Evolutionary conservation across 768 basidiomycete species (phyloP).

Genomic region (Lentinula lateritia): DNA sequence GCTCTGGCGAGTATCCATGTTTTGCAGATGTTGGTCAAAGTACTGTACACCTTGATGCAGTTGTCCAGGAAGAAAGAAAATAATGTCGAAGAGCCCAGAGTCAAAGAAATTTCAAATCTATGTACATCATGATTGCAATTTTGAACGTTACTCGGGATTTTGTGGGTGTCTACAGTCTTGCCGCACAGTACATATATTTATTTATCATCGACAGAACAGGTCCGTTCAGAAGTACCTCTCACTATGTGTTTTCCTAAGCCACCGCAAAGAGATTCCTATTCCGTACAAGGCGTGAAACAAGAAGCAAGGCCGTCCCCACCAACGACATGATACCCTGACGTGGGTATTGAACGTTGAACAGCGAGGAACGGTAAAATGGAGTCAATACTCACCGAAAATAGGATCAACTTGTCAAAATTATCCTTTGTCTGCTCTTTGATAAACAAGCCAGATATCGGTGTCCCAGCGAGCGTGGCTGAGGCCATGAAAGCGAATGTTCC

Average conservation of each 20-base stretch:
- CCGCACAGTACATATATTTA: no score
- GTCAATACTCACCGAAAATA: slow-evolving; percentile 17
- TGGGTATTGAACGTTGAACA: neutral
- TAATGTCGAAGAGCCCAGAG: no score
- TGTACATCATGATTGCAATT: no score
- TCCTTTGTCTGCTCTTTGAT: slow-evolving; percentile 11
- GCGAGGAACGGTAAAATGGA: neutral
- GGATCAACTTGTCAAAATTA: slow-evolving; percentile 18
- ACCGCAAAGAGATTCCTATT: neutral
- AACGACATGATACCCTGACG: neutral
- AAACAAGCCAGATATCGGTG: slow-evolving; percentile 18
- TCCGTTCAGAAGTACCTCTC: no score
- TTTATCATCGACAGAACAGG: no score
- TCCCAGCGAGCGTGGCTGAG: slow-evolving; percentile 18
- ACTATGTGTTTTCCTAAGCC: neutral
- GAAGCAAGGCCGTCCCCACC: neutral
- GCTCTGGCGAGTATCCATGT: no score
- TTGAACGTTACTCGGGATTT: no score
- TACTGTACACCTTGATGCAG: no score
- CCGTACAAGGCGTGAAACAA: neutral
- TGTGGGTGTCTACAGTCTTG: no score
- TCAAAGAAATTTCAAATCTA: no score
- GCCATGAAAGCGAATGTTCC: slow-evolving; percentile 19
- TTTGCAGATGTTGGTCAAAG: no score
- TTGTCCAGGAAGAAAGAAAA: no score